A percentile compares a stretch with the other conserved stretches of the same genome.
These are phyloP conservation scores for Podospora tetraspora DNA, from an alignment of 495 filamentous ascomycete genomes.

Conservation along the genomic window DNA sequence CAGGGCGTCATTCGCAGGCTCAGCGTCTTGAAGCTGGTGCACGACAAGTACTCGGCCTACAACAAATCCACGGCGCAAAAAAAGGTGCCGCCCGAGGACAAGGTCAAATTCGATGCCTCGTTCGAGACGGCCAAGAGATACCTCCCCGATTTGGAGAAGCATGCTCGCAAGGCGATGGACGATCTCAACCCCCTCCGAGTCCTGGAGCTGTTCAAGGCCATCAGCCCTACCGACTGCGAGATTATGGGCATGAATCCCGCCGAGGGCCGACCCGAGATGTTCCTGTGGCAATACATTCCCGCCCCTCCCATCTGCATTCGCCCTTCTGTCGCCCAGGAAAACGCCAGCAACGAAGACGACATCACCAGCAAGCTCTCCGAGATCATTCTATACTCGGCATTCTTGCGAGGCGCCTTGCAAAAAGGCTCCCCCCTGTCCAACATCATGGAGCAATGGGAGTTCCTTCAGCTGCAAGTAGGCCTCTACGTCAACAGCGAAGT, in stretches of 20 bases:
- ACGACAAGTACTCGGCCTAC: slow-evolving; percentile 83
- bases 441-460: slow-evolving; percentile 99
- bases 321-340: slow-evolving; percentile 87
- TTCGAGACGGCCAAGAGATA: slow-evolving; percentile 69
- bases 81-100: slow-evolving; percentile 72
- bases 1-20: slow-evolving; percentile 89
- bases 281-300: slow-evolving; percentile 93
- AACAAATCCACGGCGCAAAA: slow-evolving; percentile 79
- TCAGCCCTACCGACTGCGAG: slow-evolving; percentile 82
- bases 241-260: slow-evolving; percentile 79
- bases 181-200: slow-evolving; percentile 88
- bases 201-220: slow-evolving; percentile 81
- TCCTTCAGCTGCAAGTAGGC: slow-evolving; percentile 85
- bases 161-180: slow-evolving; percentile 84
- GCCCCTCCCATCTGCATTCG: slow-evolving; percentile 90
- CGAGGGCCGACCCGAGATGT: slow-evolving; percentile 91
- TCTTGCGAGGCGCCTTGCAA: slow-evolving; percentile 70
- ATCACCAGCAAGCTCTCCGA: slow-evolving; percentile 91
- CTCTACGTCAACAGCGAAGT: slow-evolving; percentile 97
- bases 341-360: slow-evolving; percentile 90
- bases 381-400: slow-evolving; percentile 81
- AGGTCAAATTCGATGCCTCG: slow-evolving; percentile 76
- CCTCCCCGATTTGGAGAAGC: slow-evolving; percentile 80
- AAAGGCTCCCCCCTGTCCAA: slow-evolving; percentile 78
- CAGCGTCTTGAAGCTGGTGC: slow-evolving; percentile 82